These are phyloP conservation scores for Lipomyces mesembrius DNA, from an alignment of 805 yeast species.

Conservation along the genomic window DNA sequence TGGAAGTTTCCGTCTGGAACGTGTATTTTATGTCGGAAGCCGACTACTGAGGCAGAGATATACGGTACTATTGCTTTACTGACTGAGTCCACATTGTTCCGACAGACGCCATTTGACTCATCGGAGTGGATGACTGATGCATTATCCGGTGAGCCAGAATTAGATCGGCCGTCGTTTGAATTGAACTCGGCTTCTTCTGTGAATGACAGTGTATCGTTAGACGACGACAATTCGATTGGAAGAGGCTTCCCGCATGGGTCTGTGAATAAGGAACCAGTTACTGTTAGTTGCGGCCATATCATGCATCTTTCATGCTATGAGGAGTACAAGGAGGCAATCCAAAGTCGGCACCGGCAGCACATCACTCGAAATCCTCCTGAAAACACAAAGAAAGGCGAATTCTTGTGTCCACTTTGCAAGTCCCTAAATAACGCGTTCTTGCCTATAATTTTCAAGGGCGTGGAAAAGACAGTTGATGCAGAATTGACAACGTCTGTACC, in stretches of 20 bases:
- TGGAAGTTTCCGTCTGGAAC: conserved; percentile 77
- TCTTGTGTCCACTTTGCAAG: conserved; percentile 89
- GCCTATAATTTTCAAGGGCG: conserved; percentile 68
- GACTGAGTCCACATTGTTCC: conserved; percentile 60
- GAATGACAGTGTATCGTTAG: conserved; percentile 27
- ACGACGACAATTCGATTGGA: conserved; percentile 57
- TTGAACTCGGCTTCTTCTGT: not conserved
- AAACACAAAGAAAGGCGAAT: conserved; percentile 68
- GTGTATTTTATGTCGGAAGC: conserved; percentile 83
- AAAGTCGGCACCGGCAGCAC: conserved; percentile 62
- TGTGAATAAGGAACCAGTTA: conserved; percentile 45
- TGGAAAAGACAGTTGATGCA: conserved; percentile 43
- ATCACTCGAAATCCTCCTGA: conserved; percentile 84
- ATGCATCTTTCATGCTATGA: conserved; percentile 82
- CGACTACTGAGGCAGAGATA: conserved; percentile 64
- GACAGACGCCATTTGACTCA: conserved; percentile 67
- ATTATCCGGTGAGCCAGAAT: conserved; percentile 43
- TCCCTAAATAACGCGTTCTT: conserved; percentile 81
- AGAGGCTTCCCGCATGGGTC: conserved; percentile 64
- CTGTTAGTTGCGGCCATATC: conserved; percentile 90
- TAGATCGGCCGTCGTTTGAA: conserved; percentile 37
- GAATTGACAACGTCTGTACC: conserved; percentile 7
- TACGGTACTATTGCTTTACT: conserved; percentile 76
- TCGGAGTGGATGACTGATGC: conserved; percentile 68
- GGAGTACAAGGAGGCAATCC: conserved; percentile 62